Conservation (phyloP, 768 basidiomycete genomes). For the Tulasnella calospora region DNA sequence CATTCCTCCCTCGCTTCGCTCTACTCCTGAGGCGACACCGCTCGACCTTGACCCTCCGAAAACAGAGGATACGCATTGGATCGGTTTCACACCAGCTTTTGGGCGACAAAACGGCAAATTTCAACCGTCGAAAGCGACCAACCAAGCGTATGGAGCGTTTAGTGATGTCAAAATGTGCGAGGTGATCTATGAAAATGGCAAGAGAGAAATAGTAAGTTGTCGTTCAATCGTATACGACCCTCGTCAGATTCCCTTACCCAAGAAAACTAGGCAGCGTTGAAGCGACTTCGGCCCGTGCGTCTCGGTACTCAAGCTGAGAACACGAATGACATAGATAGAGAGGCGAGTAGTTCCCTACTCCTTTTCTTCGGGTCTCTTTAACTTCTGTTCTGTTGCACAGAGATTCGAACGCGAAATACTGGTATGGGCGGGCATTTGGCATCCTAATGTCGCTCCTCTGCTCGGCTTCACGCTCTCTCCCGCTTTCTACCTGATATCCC, state of each 20-base stretch:
- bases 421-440: constrained; percentile 3
- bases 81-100: background rate
- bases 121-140: background rate
- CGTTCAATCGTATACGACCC: background rate
- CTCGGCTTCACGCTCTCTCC: background rate
- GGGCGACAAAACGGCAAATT: background rate
- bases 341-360: background rate
- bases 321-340: background rate
- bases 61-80: background rate
- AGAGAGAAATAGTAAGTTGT: background rate
- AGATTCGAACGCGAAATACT: background rate
- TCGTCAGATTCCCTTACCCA: too few relatives aligned
- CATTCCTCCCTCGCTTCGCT: background rate
- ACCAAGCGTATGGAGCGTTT: background rate
- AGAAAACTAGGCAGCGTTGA: background rate
- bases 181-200: background rate
- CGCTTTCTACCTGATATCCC: background rate
- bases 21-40: background rate
- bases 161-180: background rate
- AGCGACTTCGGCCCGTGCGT: background rate
- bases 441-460: background rate
- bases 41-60: background rate
- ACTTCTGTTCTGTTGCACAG: background rate
- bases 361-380: background rate
- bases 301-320: background rate